Percentiles rank a stretch among this genome's conserved stretches.
Conservation (phyloP, 2,329 filamentous ascomycete species). For the Boeremia lycopersici region DNA sequence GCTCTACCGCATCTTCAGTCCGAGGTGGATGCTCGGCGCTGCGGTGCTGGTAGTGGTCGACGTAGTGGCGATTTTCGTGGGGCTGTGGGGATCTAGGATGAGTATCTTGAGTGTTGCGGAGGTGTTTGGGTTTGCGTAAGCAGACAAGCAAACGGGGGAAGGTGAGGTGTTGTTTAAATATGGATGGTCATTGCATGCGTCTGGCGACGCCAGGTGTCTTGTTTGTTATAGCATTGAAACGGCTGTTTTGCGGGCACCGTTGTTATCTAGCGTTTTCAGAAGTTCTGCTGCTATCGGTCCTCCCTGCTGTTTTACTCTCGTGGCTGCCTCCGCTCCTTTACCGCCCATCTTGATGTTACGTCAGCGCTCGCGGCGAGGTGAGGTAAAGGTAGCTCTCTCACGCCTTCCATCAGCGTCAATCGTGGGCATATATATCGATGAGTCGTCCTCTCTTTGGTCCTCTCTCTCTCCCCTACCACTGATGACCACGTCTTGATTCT, state of each 20-base stretch:
- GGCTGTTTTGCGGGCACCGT: background rate
- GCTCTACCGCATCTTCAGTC: conserved; percentile 93
- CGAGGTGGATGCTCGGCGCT: conserved; percentile 84
- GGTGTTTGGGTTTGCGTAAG: conserved; percentile 71
- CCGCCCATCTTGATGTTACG: background rate
- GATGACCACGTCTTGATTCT: too few relatives aligned
- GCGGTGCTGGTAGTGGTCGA: conserved; percentile 77
- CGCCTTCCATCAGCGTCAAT: background rate
- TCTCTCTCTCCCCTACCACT: too few relatives aligned
- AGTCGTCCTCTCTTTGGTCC: too few relatives aligned
- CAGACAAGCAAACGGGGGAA: too few relatives aligned
- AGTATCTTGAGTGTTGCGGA: conserved; percentile 81
- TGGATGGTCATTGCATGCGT: conserved; percentile 1
- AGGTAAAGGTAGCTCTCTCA: conserved; percentile 4
- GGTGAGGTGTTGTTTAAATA: background rate
- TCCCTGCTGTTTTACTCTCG: background rate
- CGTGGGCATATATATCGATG: background rate
- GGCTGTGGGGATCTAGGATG: conserved; percentile 74
- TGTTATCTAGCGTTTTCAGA: background rate
- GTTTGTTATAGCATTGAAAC: background rate
- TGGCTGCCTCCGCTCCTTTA: background rate
- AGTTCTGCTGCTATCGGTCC: background rate
- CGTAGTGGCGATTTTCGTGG: conserved; percentile 71
- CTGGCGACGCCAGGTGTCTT: background rate
- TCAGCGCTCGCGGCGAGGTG: background rate